Conservation (phyloP, 2,329 filamentous ascomycete species). For the Leptosphaerulina australis region DNA sequence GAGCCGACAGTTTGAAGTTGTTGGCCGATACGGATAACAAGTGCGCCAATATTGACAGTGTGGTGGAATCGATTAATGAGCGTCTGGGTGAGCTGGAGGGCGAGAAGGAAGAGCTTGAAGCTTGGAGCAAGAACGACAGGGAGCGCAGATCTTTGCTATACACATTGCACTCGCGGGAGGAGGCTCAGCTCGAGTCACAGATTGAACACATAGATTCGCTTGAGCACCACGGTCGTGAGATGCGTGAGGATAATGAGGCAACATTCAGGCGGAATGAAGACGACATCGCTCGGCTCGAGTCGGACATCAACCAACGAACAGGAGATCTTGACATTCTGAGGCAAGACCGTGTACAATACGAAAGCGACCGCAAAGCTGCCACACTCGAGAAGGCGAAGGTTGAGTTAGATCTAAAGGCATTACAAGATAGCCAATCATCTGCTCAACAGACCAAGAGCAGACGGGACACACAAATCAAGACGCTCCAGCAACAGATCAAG, state of each 20-base stretch:
- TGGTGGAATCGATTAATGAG: constrained; percentile 89
- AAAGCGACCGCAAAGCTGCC: constrained; percentile 84
- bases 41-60: constrained; percentile 89
- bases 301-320: constrained; percentile 77
- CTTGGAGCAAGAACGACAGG: constrained; percentile 92
- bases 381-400: constrained; percentile 81
- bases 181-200: constrained; percentile 75
- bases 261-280: constrained; percentile 80
- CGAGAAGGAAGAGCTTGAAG: constrained; percentile 93
- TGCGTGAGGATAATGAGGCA: constrained; percentile 79
- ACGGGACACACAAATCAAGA: constrained; percentile 73
- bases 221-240: constrained; percentile 81
- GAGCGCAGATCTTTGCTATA: constrained; percentile 93
- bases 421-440: constrained; percentile 81
- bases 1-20: constrained; percentile 91
- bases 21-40: constrained; percentile 98
- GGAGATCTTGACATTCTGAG: constrained; percentile 84
- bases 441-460: constrained; percentile 74
- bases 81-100: constrained; percentile 88
- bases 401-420: constrained; percentile 80
- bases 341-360: constrained; percentile 84
- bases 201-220: constrained; percentile 83
- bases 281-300: constrained; percentile 76
- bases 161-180: constrained; percentile 89
- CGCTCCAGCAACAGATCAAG: constrained; percentile 75